A percentile compares a stretch with the other conserved stretches of the same genome.
These are phyloP conservation scores for Trametes versicolor DNA, from an alignment of 1,284 basidiomycete species.

Conservation along the genomic window DNA sequence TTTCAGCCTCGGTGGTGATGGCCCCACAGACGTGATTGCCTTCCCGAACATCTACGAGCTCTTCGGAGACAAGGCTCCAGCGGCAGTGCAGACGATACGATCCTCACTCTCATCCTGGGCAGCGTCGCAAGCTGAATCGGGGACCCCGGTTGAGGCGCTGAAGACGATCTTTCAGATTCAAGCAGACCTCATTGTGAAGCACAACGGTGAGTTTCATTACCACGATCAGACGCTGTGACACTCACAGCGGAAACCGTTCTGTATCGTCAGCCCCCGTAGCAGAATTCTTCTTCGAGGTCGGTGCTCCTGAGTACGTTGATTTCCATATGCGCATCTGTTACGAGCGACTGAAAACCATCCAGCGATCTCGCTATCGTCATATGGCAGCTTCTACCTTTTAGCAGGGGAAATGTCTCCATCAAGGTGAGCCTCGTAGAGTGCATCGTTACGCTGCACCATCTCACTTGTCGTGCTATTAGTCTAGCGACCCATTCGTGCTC, in stretches of 20 bases:
- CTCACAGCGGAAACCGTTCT: not conserved
- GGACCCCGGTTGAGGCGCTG: conserved; percentile 52
- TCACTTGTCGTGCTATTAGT: not conserved
- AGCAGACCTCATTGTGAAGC: conserved; percentile 52
- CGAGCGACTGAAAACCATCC: conserved; percentile 34
- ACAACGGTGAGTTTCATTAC: conserved; percentile 47
- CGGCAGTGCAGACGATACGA: conserved; percentile 47
- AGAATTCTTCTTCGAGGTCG: conserved; percentile 43
- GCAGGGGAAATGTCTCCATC: conserved; percentile 59
- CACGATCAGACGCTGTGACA: too few species aligned
- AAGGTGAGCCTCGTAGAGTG: conserved; percentile 46
- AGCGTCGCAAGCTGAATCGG: conserved; percentile 49
- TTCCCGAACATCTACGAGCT: conserved; percentile 55
- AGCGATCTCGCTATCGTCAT: conserved; percentile 54
- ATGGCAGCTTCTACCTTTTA: conserved; percentile 66
- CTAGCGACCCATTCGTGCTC: conserved; percentile 38
- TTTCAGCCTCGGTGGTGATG: conserved; percentile 45
- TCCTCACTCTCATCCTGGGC: conserved; percentile 51
- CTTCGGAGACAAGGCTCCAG: conserved; percentile 48
- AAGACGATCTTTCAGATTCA: conserved; percentile 54
- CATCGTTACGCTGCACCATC: conserved; percentile 33
- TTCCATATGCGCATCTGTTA: not conserved
- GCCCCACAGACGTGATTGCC: conserved; percentile 52
- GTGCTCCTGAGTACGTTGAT: conserved; percentile 24
- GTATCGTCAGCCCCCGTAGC: conserved; percentile 52